phyloP scores from a whole-genome alignment of 2,329 filamentous ascomycete genomes.

The Onygena corvina region DNA sequence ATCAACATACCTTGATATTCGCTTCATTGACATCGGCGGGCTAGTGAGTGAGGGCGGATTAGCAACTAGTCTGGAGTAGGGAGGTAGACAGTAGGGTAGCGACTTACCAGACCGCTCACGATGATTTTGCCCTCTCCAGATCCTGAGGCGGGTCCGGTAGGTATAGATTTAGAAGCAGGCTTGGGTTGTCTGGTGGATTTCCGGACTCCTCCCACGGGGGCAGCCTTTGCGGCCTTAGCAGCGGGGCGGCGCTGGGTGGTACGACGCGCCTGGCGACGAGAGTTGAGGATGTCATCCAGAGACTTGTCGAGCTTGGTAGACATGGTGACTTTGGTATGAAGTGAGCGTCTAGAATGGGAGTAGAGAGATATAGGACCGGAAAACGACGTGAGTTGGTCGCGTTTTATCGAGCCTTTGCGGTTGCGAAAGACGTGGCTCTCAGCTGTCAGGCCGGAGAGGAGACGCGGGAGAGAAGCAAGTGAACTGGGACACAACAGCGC shows the following conservation, averaged over 20 bases:
- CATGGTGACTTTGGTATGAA: constrained; percentile 45
- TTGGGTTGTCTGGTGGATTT: constrained; percentile 52
- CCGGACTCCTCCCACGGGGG: constrained; percentile 74
- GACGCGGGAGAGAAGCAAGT: not conserved
- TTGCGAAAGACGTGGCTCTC: not conserved
- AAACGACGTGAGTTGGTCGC: not conserved
- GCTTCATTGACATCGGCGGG: constrained; percentile 90
- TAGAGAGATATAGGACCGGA: not conserved
- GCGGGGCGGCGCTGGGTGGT: constrained; percentile 36
- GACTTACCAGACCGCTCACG: constrained; percentile 91
- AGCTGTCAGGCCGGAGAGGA: not conserved
- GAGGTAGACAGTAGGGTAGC: constrained; percentile 10
- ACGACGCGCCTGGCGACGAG: constrained; percentile 47
- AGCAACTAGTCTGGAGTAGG: constrained; percentile 26
- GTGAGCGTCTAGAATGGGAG: not conserved
- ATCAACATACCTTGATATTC: constrained; percentile 99
- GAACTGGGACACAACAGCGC: not conserved
- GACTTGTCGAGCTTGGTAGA: constrained; percentile 92
- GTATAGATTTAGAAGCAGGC: constrained; percentile 40
- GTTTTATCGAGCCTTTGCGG: not conserved
- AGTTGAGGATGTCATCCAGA: constrained; percentile 92
- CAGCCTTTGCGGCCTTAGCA: constrained; percentile 36
- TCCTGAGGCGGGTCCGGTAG: constrained; percentile 50
- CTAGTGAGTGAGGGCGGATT: constrained; percentile 45
- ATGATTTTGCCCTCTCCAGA: constrained; percentile 86